phyloP scores from a whole-genome alignment of 768 basidiomycete genomes.

The Suillus hirtellus region DNA sequence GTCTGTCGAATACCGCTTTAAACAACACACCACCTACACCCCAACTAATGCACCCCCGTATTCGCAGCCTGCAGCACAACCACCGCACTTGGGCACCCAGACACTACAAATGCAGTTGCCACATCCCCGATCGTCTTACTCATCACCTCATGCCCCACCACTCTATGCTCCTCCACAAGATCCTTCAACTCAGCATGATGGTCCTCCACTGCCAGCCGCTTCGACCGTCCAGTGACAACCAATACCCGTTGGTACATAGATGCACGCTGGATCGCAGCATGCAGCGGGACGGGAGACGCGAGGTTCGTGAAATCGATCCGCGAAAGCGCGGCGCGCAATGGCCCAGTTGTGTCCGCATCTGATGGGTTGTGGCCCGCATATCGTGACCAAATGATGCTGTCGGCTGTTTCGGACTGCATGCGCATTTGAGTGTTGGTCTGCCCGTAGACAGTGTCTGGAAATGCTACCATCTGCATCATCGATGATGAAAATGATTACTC shows the following conservation, averaged over 20 bases:
- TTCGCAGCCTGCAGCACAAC: slow-evolving; percentile 69
- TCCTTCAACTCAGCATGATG: slow-evolving; percentile 71
- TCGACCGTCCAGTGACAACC: slow-evolving; percentile 71
- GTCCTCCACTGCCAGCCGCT: slow-evolving; percentile 70
- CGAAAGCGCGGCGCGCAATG: slow-evolving; percentile 39
- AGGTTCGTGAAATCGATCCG: slow-evolving; percentile 65
- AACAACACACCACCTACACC: background rate
- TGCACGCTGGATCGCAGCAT: slow-evolving; percentile 45
- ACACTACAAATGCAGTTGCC: slow-evolving; percentile 73
- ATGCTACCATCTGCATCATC: slow-evolving; percentile 32
- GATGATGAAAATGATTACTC: background rate
- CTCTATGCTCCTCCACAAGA: slow-evolving; percentile 47
- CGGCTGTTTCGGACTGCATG: slow-evolving; percentile 82
- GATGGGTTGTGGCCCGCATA: slow-evolving; percentile 40
- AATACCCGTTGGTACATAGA: slow-evolving; percentile 46
- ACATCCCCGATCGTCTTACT: slow-evolving; percentile 87
- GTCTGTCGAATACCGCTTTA: background rate
- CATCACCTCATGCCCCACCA: slow-evolving; percentile 37
- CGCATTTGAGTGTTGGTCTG: slow-evolving; percentile 60
- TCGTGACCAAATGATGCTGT: slow-evolving; percentile 71
- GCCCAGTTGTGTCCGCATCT: slow-evolving; percentile 13
- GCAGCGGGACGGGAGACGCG: slow-evolving; percentile 59
- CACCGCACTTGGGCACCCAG: slow-evolving; percentile 49
- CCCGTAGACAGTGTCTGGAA: slow-evolving; percentile 74
- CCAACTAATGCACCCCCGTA: slow-evolving; percentile 15